Base-by-base conservation (phyloP, 305 asterid genomes). In the Fraxinus velutina region DNA sequence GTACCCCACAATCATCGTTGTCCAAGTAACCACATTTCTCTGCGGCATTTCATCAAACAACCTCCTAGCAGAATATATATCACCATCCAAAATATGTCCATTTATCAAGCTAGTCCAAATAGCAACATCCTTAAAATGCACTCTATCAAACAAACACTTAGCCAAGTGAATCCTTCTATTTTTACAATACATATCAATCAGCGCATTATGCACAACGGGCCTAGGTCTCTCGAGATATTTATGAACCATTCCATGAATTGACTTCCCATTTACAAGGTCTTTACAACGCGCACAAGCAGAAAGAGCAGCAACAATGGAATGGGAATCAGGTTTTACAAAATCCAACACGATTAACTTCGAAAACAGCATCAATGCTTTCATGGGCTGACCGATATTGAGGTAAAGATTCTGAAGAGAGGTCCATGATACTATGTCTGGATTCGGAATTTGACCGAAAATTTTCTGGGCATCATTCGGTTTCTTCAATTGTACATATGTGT, bases 71-170 rank as follows among this genome's bases (percentile, higher is more conserved):
- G 89, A 83, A 7, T 84, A 86, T 68, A 91, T 80, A 33, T 92
- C 92, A 17, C 90, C 89, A 29, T 77, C 85, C 42, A 91, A 36
- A 10, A 92, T 77, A 76, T 85, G 88, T 1, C 96, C 97, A 72
- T 92, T 89, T 1, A 93, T 85, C 88, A 93, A 87, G 83, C 96
- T 88, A 79, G 96, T 93, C 97, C 97, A 93, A 27, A 92, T 90
- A 81, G 89, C 89, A 37, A 93, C 89, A 80, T 93, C 94, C 86
- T 83, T 89, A 68, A 76, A 84, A n/a, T 50, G 3, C 80, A 89
- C 82, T 42, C 82, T 36, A 78, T 78, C 77, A 34, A 93, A 92
- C 76, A 93, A 90, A 37, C 84, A 81, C 50, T 70, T 79, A 77
- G 97, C 93, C 84, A 87, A 79, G 27, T 74, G 83, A 52, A 88